Conservation (phyloP, 2,329 filamentous ascomycete genomes). For the Endothia cerciana region DNA sequence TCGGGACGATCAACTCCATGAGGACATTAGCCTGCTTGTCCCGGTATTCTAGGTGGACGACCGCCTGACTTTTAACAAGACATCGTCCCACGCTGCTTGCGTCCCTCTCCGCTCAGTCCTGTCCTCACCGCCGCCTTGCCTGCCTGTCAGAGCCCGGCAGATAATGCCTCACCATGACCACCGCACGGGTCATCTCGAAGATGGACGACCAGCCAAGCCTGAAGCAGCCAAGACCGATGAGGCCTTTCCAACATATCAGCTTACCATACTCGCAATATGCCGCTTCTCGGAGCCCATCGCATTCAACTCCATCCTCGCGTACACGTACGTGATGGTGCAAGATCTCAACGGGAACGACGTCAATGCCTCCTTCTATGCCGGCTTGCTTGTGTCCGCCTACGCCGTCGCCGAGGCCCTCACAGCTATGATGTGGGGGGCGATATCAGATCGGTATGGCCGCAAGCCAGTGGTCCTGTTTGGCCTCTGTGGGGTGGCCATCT, state of each 20-base stretch:
- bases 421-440: slow-evolving; percentile 46
- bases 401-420: slow-evolving; percentile 48
- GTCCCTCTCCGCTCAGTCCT: not conserved
- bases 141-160: not conserved
- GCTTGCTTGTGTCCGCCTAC: slow-evolving; percentile 51
- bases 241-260: slow-evolving; percentile 48
- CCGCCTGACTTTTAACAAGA: not conserved
- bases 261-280: slow-evolving; percentile 50
- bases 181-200: not conserved
- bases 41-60: not conserved
- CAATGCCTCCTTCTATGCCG: slow-evolving; percentile 52
- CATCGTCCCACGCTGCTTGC: not conserved
- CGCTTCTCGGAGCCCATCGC: slow-evolving; percentile 51
- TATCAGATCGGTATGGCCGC: slow-evolving; percentile 46
- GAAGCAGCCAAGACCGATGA: slow-evolving; percentile 12
- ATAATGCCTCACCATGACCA: slow-evolving; percentile 12
- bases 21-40: not conserved
- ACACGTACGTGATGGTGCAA: slow-evolving; percentile 47
- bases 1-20: not conserved
- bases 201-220: slow-evolving; percentile 3
- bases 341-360: slow-evolving; percentile 44
- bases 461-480: slow-evolving; percentile 38
- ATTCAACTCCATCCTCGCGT: slow-evolving; percentile 50
- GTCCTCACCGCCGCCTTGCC: not conserved
- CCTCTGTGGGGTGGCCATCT: slow-evolving; percentile 40